Conservation (phyloP, 768 basidiomycete genomes). For the Lentinus tigrinus region DNA sequence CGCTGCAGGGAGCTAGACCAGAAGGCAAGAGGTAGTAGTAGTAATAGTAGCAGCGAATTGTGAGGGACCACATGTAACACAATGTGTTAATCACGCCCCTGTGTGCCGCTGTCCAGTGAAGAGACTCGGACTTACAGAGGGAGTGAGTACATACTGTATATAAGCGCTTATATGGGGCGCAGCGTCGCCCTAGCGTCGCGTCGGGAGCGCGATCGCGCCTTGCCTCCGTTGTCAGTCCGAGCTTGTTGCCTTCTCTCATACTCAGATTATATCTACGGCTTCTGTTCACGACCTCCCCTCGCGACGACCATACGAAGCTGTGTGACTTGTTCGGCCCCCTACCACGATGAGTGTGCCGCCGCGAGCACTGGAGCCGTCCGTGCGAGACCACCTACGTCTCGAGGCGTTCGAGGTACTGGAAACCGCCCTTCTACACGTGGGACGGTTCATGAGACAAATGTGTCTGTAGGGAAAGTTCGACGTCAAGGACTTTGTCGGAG, state of each 20-base stretch:
- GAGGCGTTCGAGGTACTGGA: conserved; percentile 38
- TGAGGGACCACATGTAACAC: not conserved
- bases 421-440: not conserved
- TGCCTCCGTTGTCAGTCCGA: not conserved
- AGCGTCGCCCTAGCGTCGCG: not conserved
- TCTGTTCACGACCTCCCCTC: no score
- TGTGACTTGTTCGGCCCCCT: no score
- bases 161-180: not conserved
- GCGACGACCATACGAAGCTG: no score
- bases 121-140: no score
- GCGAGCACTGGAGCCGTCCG: conserved; percentile 45
- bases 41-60: not conserved
- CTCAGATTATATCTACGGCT: no score
- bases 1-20: conserved; percentile 25
- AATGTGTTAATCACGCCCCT: no score
- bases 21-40: not conserved
- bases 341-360: not conserved
- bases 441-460: not conserved
- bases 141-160: not conserved
- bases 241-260: not conserved
- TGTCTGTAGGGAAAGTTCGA: conserved; percentile 78
- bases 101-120: no score
- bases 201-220: not conserved
- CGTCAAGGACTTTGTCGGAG: conserved; percentile 84
- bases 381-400: conserved; percentile 39